Base-by-base conservation (phyloP, 192 early-diverging fungal genomes). In the Linnemannia exigua region DNA sequence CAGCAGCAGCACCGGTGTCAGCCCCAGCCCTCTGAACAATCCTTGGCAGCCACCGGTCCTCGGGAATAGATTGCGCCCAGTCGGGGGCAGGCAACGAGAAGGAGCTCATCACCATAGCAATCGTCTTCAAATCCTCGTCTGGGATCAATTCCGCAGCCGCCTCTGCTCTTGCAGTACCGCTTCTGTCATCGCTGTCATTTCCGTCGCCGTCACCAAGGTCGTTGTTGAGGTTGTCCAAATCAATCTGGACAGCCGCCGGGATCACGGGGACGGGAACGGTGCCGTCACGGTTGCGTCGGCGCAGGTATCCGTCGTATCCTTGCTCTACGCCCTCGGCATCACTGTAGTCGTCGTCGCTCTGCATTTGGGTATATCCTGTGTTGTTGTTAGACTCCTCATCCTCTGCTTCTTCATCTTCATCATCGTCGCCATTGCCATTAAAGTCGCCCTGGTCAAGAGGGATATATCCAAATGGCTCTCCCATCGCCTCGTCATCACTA, bases 231-330 rank as follows among this genome's bases (percentile, higher is more conserved):
- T 78, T 44, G 12, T 73, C 54, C 0, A 80, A 46, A 15, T 86
- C 78, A 19, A 86, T 86, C 66, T 70, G 51, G 1, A 86, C 74
- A 33, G 84, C 69, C 3, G 25, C 15, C 15, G 84, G 84, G 50
- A 86, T 76, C 16, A 77, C 75, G 5, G 84, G 84, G 0, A 86
- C 72, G 11, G 84, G 77, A 20, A 86, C 15, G 28, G 47, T 61
- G 25, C 84, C 84, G 11, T 86, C 70, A 7, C 46, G 41, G n/a
- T 72, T 72, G 2, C 38, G 36, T 31, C 74, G 44, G 1, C 54
- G 54, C 20, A 86, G 78, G 48, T 86, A 86, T 9, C 75, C 78
- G 31, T 86, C 78, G n/a, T 86, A 86, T 58, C 84, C 84, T 72
- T 80, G 74, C 2, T 75, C 79, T 11, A 76, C 75, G 19, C 71